phyloP scores from a whole-genome alignment of 768 basidiomycete species.

The Pisolithus albus region DNA sequence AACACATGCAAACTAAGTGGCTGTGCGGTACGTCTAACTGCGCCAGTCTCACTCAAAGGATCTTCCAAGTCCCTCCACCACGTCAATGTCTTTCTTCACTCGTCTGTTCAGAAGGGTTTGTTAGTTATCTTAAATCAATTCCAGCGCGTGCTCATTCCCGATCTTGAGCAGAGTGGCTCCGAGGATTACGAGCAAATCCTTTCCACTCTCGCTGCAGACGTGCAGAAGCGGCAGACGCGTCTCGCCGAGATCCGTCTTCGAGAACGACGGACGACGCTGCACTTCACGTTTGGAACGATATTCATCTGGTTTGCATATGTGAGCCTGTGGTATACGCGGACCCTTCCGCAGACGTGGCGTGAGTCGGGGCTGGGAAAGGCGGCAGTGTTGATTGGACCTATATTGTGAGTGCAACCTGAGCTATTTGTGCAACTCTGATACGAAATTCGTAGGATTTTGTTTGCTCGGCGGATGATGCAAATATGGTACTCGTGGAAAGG shows the following conservation, averaged over 20 bases:
- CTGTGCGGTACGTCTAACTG: too few relatives aligned
- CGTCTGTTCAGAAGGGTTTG: slow-evolving; percentile 26
- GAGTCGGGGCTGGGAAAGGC: slow-evolving; percentile 30
- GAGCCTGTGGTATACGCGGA: slow-evolving; percentile 63
- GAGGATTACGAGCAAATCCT: slow-evolving; percentile 79
- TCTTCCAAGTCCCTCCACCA: neutral
- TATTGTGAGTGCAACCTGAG: slow-evolving; percentile 51
- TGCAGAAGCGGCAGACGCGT: slow-evolving; percentile 65
- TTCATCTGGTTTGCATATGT: slow-evolving; percentile 68
- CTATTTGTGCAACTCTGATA: slow-evolving; percentile 1
- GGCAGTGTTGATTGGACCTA: slow-evolving; percentile 63
- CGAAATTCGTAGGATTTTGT: slow-evolving; percentile 48
- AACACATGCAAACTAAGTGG: too few relatives aligned
- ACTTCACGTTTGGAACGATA: slow-evolving; percentile 73
- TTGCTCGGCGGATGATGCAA: slow-evolving; percentile 74
- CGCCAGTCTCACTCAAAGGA: neutral
- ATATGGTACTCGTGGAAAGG: slow-evolving; percentile 79
- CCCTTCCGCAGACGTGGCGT: slow-evolving; percentile 38
- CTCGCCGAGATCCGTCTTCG: slow-evolving; percentile 81
- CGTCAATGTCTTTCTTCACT: slow-evolving; percentile 13
- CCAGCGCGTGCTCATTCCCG: neutral
- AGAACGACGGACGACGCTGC: slow-evolving; percentile 70
- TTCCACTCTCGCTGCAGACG: slow-evolving; percentile 55
- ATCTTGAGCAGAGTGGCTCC: slow-evolving; percentile 10
- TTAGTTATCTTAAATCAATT: neutral